phyloP scores from a whole-genome alignment of 257 asterid species.

The Lycium barbarum region DNA sequence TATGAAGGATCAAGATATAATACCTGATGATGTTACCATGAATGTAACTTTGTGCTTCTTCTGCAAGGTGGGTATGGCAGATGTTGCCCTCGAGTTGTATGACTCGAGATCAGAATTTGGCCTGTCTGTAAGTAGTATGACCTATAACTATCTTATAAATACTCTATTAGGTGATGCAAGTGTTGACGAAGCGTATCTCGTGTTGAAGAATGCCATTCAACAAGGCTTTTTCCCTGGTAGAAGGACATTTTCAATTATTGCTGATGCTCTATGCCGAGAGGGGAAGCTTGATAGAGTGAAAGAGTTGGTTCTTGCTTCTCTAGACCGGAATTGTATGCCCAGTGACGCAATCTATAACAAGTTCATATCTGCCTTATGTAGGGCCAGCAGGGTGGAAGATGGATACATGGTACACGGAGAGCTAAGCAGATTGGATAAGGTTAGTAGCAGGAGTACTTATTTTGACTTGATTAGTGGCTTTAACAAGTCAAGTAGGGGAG shows the following conservation, averaged over 20 bases:
- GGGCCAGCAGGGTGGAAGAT: conserved; percentile 61
- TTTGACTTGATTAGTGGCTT: conserved; percentile 62
- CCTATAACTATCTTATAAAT: conserved; percentile 80
- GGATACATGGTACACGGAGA: conserved; percentile 62
- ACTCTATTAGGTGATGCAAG: conserved; percentile 63
- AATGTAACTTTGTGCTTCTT: conserved; percentile 76
- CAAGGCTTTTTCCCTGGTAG: conserved; percentile 67
- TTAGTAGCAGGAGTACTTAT: conserved; percentile 54
- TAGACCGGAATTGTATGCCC: conserved; percentile 56
- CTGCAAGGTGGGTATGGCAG: conserved; percentile 78
- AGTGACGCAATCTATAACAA: conserved; percentile 50
- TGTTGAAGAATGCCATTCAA: conserved; percentile 58
- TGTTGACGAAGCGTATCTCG: conserved; percentile 56
- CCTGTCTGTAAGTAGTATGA: conserved; percentile 69
- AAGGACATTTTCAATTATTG: conserved; percentile 59
- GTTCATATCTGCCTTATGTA: conserved; percentile 70
- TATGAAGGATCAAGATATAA: conserved; percentile 61
- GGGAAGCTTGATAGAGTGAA: conserved; percentile 72
- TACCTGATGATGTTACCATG: conserved; percentile 73
- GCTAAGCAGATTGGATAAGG: conserved; percentile 51
- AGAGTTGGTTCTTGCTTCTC: conserved; percentile 59
- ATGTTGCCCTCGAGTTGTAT: conserved; percentile 72
- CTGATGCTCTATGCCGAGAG: conserved; percentile 69
- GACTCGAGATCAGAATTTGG: conserved; percentile 71
- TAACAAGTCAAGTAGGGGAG: conserved; percentile 59